These are phyloP conservation scores for Thelephora terrestris DNA, from an alignment of 1,284 basidiomycete species.

Conservation along the genomic window DNA sequence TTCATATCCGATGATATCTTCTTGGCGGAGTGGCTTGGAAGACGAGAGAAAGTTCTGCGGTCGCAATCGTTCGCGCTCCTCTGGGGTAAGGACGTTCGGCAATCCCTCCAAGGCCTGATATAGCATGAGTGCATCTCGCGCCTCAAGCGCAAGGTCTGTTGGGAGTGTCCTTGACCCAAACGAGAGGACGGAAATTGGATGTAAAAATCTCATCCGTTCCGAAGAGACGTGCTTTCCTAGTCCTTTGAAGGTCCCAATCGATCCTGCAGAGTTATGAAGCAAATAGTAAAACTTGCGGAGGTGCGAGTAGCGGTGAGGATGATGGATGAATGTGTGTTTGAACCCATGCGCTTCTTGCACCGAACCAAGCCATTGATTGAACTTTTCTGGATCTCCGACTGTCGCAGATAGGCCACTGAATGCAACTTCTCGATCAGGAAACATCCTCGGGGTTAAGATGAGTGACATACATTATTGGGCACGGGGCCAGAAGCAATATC, in stretches of 20 bases:
- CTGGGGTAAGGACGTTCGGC: constrained; percentile 10
- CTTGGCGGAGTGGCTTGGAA: constrained; percentile 36
- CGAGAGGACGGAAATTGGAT: constrained; percentile 46
- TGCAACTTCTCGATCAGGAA: not conserved
- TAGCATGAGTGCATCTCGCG: constrained; percentile 41
- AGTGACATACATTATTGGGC: constrained; percentile 52
- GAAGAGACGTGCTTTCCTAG: constrained; percentile 28
- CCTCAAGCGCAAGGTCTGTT: constrained; percentile 51
- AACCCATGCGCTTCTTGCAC: constrained; percentile 50
- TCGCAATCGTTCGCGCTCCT: constrained; percentile 27
- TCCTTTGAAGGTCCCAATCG: constrained; percentile 26
- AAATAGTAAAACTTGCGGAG: constrained; percentile 56
- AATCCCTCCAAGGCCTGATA: constrained; percentile 31
- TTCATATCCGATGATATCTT: constrained; percentile 52
- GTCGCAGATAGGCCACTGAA: constrained; percentile 60
- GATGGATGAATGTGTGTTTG: constrained; percentile 46
- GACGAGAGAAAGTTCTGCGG: constrained; percentile 37
- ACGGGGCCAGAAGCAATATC: constrained; percentile 51
- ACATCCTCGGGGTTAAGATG: not conserved
- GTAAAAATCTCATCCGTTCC: constrained; percentile 39
- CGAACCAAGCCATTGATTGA: constrained; percentile 53
- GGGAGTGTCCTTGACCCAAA: constrained; percentile 42
- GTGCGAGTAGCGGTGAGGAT: constrained; percentile 62
- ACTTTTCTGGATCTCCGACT: constrained; percentile 50
- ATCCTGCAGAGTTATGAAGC: constrained; percentile 15